Base-by-base conservation (phyloP, 2,329 filamentous ascomycete genomes). In the Curvularia hawaiiensis region DNA sequence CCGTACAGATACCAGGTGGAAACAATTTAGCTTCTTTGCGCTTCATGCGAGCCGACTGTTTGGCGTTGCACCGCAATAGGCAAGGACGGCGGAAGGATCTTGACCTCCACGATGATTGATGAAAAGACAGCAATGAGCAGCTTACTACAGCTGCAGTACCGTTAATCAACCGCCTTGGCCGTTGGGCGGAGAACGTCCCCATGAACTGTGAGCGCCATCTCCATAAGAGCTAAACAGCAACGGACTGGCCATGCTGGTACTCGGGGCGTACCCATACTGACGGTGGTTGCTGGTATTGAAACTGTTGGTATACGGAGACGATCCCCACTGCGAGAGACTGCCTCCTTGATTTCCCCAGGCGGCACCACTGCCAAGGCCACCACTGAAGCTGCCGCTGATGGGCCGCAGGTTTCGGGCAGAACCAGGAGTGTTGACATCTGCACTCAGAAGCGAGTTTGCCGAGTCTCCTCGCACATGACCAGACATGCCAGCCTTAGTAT, bases 381-480 rank as follows among this genome's bases (percentile, higher is more conserved):
- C 52, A 31, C 50, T 52, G 10, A 74, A 60, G 20, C 72, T 71
- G 38, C 71, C 68, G 41, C 69, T 72, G 35, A 70, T 53, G 30
- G 63, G 69, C 43, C 59, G 66, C 16, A 64, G 60, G 28, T 64
- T 56, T 35, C 67, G 62, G 22, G 52, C 54, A 1, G 56, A 52
- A 10, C 43, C 64, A n/a, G 63, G 58, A 9, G 63, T 60, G 10
- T 58, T 55, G 30, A 46, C 60, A 8, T 73, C 71, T 11, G 63
- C 61, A 53, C 77, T 79, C 56, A 76, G 72, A 48, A 76, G 65
- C 41, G 79, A 80, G 62, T 72, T 76, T 16, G 70, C 69, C 53
- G 79, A 82, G 50, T 75, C 75, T n/a, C 75, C 75, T 41, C 79
- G 78, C 16, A 77, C 76, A 61, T 81, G 79, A 3, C 74, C 71